phyloP scores from a whole-genome alignment of 495 filamentous ascomycete species.

The Patellaria atrata region DNA sequence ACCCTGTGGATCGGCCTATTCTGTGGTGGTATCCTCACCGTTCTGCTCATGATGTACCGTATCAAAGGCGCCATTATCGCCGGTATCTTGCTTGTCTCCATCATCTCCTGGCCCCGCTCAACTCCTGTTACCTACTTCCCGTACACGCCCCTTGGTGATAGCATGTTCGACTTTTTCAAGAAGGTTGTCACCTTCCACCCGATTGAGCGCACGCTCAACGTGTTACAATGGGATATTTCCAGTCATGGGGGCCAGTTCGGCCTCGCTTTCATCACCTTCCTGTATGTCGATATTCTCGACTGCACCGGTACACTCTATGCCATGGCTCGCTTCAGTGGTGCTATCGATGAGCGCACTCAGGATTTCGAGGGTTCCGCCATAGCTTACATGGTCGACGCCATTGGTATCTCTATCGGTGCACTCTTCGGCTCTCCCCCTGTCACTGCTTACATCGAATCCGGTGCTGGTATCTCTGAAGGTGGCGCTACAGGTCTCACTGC shows the following conservation, averaged over 20 bases:
- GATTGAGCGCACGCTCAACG: constrained; percentile 48
- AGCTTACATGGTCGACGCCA: constrained; percentile 65
- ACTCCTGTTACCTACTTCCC: constrained; percentile 68
- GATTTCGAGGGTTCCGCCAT: constrained; percentile 69
- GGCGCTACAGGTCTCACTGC: constrained; percentile 70
- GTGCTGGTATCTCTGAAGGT: constrained; percentile 72
- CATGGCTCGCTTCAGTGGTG: constrained; percentile 64
- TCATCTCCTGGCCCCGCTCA: constrained; percentile 67
- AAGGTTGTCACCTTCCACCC: constrained; percentile 67
- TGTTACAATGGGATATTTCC: constrained; percentile 53
- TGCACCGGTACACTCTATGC: constrained; percentile 66
- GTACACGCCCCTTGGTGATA: constrained; percentile 47
- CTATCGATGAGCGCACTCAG: constrained; percentile 55
- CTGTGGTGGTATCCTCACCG: constrained; percentile 62
- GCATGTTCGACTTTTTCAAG: constrained; percentile 67
- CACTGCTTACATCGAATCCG: constrained; percentile 71
- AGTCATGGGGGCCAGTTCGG: constrained; percentile 54
- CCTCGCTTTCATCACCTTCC: constrained; percentile 66
- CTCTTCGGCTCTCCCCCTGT: constrained; percentile 61
- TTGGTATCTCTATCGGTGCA: constrained; percentile 62
- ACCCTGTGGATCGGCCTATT: constrained; percentile 77
- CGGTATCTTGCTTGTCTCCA: constrained; percentile 65
- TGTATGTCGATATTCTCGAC: constrained; percentile 75
- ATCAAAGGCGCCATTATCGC: constrained; percentile 70
- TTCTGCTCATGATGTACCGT: constrained; percentile 64